Conservation (phyloP, 2,329 filamentous ascomycete species). For the Microascus cirrosus region DNA sequence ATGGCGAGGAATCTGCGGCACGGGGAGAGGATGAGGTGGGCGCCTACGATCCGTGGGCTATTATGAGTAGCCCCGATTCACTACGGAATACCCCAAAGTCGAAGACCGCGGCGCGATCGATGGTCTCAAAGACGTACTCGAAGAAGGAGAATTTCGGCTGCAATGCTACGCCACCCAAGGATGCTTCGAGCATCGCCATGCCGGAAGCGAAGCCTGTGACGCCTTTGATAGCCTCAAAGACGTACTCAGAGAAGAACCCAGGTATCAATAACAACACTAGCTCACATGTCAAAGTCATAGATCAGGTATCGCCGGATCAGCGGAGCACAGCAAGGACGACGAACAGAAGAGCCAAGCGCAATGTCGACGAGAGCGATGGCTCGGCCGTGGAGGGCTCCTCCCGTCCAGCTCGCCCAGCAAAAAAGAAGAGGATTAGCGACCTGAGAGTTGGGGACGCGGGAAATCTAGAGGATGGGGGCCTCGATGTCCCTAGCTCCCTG, state of each 20-base stretch:
- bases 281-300: background rate
- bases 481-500: background rate
- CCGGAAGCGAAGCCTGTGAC: background rate
- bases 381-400: background rate
- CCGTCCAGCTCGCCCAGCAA: background rate
- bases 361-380: background rate
- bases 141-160: background rate
- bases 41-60: constrained; percentile 27
- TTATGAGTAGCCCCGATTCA: constrained; percentile 29
- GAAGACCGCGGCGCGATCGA: background rate
- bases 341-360: background rate
- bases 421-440: background rate
- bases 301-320: background rate
- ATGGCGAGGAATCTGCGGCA: constrained; percentile 14
- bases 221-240: background rate
- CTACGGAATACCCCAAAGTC: background rate
- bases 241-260: background rate
- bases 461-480: background rate
- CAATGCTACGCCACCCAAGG: background rate
- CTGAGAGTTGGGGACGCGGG: background rate
- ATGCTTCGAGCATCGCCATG: background rate
- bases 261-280: background rate
- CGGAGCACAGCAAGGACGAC: background rate
- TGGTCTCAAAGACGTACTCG: background rate
- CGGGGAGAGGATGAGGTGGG: constrained; percentile 7